These are phyloP conservation scores for Phlyctochytrium arcticum DNA, from an alignment of 192 early-diverging fungal species.

Conservation along the genomic window DNA sequence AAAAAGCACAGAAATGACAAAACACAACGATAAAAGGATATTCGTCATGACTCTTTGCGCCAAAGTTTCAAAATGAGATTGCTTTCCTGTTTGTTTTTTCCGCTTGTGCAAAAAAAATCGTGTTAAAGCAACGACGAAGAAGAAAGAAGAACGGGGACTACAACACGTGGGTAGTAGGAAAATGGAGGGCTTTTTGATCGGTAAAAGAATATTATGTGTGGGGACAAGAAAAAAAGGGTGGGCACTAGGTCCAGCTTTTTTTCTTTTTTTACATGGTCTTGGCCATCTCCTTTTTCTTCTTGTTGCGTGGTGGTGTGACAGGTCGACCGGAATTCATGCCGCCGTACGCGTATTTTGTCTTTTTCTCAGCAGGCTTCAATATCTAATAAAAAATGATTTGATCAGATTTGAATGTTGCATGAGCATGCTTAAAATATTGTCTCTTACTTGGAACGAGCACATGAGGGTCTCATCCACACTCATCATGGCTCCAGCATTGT, in stretches of 20 bases:
- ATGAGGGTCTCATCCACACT: constrained; percentile 66
- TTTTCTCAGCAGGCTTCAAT: constrained; percentile 93
- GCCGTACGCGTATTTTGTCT: constrained; percentile 75
- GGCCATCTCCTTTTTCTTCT: constrained; percentile 53
- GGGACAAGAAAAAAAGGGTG: too few species aligned
- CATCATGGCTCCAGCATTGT: constrained; percentile 70
- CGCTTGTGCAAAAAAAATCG: too few species aligned
- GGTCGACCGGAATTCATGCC: constrained; percentile 60
- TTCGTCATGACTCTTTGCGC: too few species aligned
- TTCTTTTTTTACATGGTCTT: constrained; percentile 41
- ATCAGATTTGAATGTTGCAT: too few species aligned
- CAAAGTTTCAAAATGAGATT: too few species aligned
- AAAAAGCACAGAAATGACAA: too few species aligned
- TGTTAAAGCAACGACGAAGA: background rate
- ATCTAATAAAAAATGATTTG: constrained; percentile 73
- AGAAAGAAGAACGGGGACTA: background rate
- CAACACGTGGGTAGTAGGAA: background rate
- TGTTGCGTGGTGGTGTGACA: constrained; percentile 70
- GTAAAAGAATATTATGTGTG: too few species aligned
- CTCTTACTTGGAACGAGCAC: constrained; percentile 56
- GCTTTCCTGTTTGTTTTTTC: too few species aligned
- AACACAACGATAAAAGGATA: too few species aligned
- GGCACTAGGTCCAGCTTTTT: too few species aligned
- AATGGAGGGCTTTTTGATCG: too few species aligned
- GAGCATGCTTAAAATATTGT: background rate